These are phyloP conservation scores for Atkinsonella texensis DNA, from an alignment of 2,329 filamentous ascomycete genomes.

Conservation along the genomic window DNA sequence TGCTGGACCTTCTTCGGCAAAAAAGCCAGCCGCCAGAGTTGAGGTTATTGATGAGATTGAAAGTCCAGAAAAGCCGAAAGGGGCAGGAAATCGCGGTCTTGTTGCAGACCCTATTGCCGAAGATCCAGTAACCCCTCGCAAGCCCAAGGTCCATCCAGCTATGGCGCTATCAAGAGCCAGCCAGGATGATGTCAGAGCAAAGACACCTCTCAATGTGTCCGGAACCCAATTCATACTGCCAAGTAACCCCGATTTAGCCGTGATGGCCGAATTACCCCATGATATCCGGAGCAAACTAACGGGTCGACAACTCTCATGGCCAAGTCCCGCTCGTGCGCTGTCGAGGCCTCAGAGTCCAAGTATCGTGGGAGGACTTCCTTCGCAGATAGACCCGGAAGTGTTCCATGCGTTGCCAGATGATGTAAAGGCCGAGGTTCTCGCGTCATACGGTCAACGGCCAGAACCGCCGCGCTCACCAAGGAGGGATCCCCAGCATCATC, in stretches of 20 bases:
- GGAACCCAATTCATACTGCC: conserved; percentile 92
- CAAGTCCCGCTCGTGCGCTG: conserved; percentile 9
- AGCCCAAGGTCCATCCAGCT: conserved; percentile 40
- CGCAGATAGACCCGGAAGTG: conserved; percentile 75
- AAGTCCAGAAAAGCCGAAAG: conserved; percentile 22
- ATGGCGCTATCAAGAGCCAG: conserved; percentile 37
- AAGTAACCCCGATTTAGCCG: conserved; percentile 65
- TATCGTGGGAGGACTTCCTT: conserved; percentile 40
- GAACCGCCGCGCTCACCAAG: conserved; percentile 39
- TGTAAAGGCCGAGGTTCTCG: conserved; percentile 71
- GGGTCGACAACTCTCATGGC: conserved; percentile 40
- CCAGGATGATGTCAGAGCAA: conserved; percentile 41
- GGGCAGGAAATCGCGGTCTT: conserved; percentile 17
- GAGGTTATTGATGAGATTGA: conserved; percentile 41
- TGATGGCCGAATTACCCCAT: conserved; percentile 69
- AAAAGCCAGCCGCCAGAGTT: conserved; percentile 22
- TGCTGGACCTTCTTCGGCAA: conserved; percentile 24
- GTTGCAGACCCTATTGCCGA: conserved; percentile 42
- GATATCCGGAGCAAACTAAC: conserved; percentile 72
- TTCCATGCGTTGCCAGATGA: conserved; percentile 76
- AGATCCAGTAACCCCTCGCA: conserved; percentile 40
- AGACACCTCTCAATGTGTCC: conserved; percentile 60
- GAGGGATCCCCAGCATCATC: conserved; percentile 33
- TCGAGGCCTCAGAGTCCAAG: conserved; percentile 29
- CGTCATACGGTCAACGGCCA: conserved; percentile 44